Base-by-base conservation (phyloP, 202 grass and related monocot species). In the Hordeum pubiflorum region DNA sequence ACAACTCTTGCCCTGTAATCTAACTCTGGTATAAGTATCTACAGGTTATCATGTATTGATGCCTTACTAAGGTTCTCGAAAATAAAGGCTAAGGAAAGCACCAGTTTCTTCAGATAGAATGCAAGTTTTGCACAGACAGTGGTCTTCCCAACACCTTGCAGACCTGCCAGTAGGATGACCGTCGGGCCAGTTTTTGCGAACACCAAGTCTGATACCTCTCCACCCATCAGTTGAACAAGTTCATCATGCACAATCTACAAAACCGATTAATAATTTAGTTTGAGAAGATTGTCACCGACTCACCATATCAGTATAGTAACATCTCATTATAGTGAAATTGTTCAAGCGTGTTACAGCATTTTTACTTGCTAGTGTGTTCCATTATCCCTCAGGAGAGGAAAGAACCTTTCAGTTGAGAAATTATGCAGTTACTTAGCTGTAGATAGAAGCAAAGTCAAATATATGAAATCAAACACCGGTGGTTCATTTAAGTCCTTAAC, bases 121-220 rank as follows among this genome's bases (percentile, higher is more conserved):
- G 96, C 96, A 55, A 99, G 96, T 77, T 99, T 99, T 63, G 90
- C 89, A 34, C 92, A 99, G 79, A 99, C 89, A 21, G 96, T 99
- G 72, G 96, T 99, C 78, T 99, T 99, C 68, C 96, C 96, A 81
- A 99, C 96, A 83, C 96, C 96, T 81, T 99, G 96, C 14, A 99
- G 71, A 34, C 92, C 96, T 69, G 96, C 96, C 61, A 99, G 58
- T 71, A 99, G 79, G 58, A 99, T 94, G 14, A 99, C 92, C 6
- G 96, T 99, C 0, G 90, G 89, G 9, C 90, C 96, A 85, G 83
- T 76, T 79, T 99, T 91, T 61, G 92, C 46, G 81, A 96, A 96
- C 70, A 88, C 89, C 22, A 99, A 38, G 75, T 99, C 96, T 11
- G 90, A 93, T 66, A 96, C 90, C 79, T 96, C 92, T 74, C 96